phyloP scores from a whole-genome alignment of 495 filamentous ascomycete genomes.

The Neurospora sp. region DNA sequence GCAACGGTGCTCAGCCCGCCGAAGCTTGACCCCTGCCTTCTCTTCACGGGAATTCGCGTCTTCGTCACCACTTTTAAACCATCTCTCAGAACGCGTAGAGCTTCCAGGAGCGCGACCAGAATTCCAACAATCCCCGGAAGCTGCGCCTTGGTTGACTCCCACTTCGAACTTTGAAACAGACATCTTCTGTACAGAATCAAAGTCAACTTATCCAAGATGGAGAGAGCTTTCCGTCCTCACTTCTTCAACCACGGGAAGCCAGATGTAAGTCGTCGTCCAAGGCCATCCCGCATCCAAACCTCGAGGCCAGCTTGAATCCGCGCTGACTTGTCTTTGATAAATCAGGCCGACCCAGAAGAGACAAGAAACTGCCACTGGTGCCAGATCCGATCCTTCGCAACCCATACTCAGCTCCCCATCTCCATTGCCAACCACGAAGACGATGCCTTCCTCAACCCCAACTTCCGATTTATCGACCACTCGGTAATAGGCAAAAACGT shows the following conservation, averaged over 20 bases:
- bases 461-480: constrained; percentile 45
- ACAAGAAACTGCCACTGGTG: constrained; percentile 36
- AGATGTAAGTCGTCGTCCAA: constrained; percentile 15
- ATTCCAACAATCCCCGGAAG: neutral
- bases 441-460: constrained; percentile 26
- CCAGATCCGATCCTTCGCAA: constrained; percentile 38
- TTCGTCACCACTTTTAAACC: neutral
- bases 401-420: constrained; percentile 28
- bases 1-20: neutral
- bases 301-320: too few species aligned
- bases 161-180: neutral
- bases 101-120: neutral
- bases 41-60: neutral
- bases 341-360: constrained; percentile 19
- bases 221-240: constrained; percentile 24
- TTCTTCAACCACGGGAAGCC: constrained; percentile 32
- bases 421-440: constrained; percentile 38
- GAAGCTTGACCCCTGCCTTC: neutral
- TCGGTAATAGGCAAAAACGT: constrained; percentile 36
- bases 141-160: neutral
- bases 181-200: neutral
- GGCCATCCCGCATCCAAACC: too few species aligned
- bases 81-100: neutral
- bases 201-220: constrained; percentile 18
- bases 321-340: neutral